Base-by-base conservation (phyloP, 768 basidiomycete genomes). In the Leccinum olivaceopallidum region DNA sequence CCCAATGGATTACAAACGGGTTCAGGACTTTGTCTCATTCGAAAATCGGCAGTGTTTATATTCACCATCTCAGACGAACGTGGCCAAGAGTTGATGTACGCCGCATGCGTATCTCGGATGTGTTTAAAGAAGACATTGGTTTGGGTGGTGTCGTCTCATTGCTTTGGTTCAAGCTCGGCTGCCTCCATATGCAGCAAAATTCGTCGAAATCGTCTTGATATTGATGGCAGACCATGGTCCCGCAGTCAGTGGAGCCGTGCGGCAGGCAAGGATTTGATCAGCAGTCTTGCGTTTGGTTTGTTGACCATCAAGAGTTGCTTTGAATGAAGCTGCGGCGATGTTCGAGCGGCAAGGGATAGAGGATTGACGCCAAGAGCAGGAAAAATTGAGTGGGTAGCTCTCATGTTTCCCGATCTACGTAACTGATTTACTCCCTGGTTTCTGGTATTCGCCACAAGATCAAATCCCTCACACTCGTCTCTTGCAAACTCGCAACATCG, bases 1-100 rank as follows among this genome's bases (percentile, higher is more conserved):
- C 73, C 96, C 96, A n/a, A 98, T 98, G 94, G 96, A 99, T 79
- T 99, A 98, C 88, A 98, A 98, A 83, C 98, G 96, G 96, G 95
- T 95, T 37, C 93, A 95, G 79, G 94, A 79, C 88, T 98, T 59
- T 96, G 96, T 59, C 87, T 99, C 73, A 95, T 98, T 80, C 90
- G 96, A 74, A 98, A 98, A 80, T 96, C 95, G 20, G 95, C 96
- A 42, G 95, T 96, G 4, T 97, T 96, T 83, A 96, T 97, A 81
- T 97, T 94, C 34, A 97, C 97, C 65, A 99, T 98, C 78, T 97
- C 95, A 53, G 97, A 99, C 78, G 97, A 98, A 82, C 91, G 96
- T 71, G 97, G 97, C 1, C 95, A 98, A 78, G 97, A 99, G 80
- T 84, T 99, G 60, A 78, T 99, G 67, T 99, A 98, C 77, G 94